phyloP scores from a whole-genome alignment of 2,329 filamentous ascomycete genomes.

The Incumbomyces lentus region DNA sequence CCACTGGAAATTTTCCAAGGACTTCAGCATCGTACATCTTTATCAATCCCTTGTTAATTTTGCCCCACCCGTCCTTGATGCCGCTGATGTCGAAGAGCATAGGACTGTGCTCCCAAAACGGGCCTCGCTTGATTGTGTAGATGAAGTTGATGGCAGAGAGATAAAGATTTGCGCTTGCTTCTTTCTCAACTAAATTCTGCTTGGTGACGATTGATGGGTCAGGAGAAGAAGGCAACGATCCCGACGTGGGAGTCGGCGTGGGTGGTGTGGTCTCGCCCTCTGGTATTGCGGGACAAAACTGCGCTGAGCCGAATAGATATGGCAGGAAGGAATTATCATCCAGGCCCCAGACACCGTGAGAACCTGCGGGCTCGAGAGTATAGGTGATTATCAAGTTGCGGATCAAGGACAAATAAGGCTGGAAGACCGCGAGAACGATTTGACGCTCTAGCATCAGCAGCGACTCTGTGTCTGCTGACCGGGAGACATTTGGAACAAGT shows the following conservation, averaged over 20 bases:
- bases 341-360: constrained; percentile 96
- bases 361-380: constrained; percentile 87
- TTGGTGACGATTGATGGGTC: constrained; percentile 61
- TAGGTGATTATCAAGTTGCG: constrained; percentile 80
- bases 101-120: constrained; percentile 91
- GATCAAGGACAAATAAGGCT: constrained; percentile 75
- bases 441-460: constrained; percentile 53
- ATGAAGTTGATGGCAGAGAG: constrained; percentile 96
- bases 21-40: constrained; percentile 99
- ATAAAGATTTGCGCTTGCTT: constrained; percentile 68
- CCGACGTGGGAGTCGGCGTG: constrained; percentile 57
- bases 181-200: constrained; percentile 50
- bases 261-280: constrained; percentile 37
- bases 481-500: not conserved
- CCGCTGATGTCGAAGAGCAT: constrained; percentile 92
- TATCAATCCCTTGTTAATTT: constrained; percentile 99
- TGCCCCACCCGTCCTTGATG: constrained; percentile 87
- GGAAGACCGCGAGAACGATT: constrained; percentile 71
- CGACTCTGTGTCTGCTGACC: not conserved
- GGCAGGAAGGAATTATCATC: constrained; percentile 92
- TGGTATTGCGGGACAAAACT: constrained; percentile 66
- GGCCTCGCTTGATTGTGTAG: constrained; percentile 88
- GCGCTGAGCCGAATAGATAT: constrained; percentile 91
- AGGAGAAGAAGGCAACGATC: constrained; percentile 62
- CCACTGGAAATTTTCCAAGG: constrained; percentile 88